These are phyloP conservation scores for Yarrowia yakushimensis DNA, from an alignment of 805 yeast species.

Conservation along the genomic window DNA sequence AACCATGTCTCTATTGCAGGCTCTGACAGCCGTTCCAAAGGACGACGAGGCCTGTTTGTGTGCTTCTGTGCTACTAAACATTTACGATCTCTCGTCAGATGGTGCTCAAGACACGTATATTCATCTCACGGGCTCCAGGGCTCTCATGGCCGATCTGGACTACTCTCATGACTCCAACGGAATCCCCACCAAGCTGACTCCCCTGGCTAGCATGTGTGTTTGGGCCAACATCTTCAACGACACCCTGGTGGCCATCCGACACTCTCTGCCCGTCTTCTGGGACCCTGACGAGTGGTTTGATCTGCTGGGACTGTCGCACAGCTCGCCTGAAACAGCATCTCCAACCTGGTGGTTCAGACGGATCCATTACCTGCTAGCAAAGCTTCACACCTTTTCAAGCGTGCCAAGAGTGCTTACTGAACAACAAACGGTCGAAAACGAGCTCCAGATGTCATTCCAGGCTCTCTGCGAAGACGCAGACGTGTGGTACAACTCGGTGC, in stretches of 20 bases:
- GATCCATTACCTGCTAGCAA: slow-evolving; percentile 3
- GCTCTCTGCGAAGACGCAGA: slow-evolving; percentile 3
- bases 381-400: background rate
- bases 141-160: slow-evolving; percentile 5
- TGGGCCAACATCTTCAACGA: slow-evolving; percentile 18
- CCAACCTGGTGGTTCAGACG: slow-evolving; percentile 19
- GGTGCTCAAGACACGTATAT: slow-evolving; percentile 18
- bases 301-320: background rate
- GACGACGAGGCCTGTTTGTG: slow-evolving; percentile 22
- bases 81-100: slow-evolving; percentile 12
- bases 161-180: background rate
- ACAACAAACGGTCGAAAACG: background rate
- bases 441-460: background rate
- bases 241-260: slow-evolving; percentile 13
- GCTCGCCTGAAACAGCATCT: background rate
- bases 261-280: slow-evolving; percentile 17
- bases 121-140: slow-evolving; percentile 4
- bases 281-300: slow-evolving; percentile 22
- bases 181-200: background rate
- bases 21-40: background rate
- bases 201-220: slow-evolving; percentile 1
- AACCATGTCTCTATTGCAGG: slow-evolving; percentile 13
- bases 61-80: slow-evolving; percentile 12
- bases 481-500: background rate
- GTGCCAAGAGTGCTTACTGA: background rate